Percentiles rank a stretch among this genome's conserved stretches.
phyloP scores from a whole-genome alignment of 768 basidiomycete species.

The Lentinula lateritia region DNA sequence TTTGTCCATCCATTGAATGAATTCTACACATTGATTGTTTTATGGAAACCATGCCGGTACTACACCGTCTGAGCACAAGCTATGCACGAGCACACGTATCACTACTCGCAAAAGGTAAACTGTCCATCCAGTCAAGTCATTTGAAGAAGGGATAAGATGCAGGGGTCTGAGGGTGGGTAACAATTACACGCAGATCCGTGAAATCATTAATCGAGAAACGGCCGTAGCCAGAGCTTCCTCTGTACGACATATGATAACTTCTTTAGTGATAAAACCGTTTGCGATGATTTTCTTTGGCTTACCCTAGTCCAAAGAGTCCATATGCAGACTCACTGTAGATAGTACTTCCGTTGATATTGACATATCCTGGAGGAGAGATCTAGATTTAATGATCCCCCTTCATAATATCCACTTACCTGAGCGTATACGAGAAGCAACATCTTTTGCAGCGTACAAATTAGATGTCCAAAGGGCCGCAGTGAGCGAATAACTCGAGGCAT shows the following conservation, averaged over 20 bases:
- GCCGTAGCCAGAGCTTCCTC: constrained; percentile 46
- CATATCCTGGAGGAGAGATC: constrained; percentile 30
- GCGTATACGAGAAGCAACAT: constrained; percentile 42
- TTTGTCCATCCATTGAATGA: too few relatives aligned
- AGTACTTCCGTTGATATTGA: constrained; percentile 52
- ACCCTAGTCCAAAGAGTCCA: constrained; percentile 42
- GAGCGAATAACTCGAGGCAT: constrained; percentile 48
- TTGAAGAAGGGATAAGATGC: constrained; percentile 14
- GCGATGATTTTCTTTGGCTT: constrained; percentile 11
- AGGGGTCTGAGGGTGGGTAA: constrained; percentile 31
- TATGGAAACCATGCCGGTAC: too few relatives aligned
- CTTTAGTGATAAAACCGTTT: not conserved
- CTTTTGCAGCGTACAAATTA: constrained; percentile 36
- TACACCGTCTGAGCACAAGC: too few relatives aligned
- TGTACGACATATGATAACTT: constrained; percentile 8
- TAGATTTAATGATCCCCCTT: not conserved
- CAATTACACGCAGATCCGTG: constrained; percentile 38
- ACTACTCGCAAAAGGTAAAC: too few relatives aligned
- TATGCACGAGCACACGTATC: too few relatives aligned
- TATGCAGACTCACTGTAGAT: constrained; percentile 36
- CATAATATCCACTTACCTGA: constrained; percentile 24
- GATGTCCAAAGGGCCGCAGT: constrained; percentile 47
- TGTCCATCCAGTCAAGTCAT: not conserved
- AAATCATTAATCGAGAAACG: constrained; percentile 47
- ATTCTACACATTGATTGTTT: too few relatives aligned